Percentiles rank a stretch among this genome's conserved stretches.
phyloP scores from a whole-genome alignment of 2,329 filamentous ascomycete genomes.

The Botrytis fabae region DNA sequence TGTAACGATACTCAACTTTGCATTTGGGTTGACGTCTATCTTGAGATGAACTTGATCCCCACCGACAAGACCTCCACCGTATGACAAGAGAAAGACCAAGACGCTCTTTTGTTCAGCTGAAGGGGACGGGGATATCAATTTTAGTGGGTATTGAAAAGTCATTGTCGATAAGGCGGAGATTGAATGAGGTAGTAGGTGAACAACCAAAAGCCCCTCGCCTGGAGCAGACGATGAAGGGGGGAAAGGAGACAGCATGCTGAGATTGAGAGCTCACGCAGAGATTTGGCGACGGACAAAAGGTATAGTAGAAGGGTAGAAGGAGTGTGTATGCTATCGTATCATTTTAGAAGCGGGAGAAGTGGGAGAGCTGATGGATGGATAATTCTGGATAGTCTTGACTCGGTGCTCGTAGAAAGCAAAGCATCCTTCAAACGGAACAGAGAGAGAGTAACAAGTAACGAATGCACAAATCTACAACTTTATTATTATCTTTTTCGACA shows the following conservation, averaged over 20 bases:
- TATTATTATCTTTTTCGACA: neutral
- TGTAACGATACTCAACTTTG: conserved; percentile 67
- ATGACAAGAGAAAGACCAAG: conserved; percentile 87
- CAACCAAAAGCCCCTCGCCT: conserved; percentile 76
- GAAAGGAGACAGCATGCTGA: conserved; percentile 39
- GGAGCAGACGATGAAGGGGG: conserved; percentile 70
- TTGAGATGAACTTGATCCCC: conserved; percentile 77
- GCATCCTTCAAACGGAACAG: neutral
- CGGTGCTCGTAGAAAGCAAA: neutral
- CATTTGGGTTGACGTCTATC: conserved; percentile 62
- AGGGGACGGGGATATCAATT: conserved; percentile 80
- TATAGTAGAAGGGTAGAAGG: neutral
- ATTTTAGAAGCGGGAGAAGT: neutral
- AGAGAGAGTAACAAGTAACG: neutral
- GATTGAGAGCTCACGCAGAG: neutral
- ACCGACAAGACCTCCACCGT: conserved; percentile 88
- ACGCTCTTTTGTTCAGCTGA: conserved; percentile 65
- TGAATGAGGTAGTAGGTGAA: conserved; percentile 69
- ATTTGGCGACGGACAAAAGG: neutral
- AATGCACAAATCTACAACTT: neutral
- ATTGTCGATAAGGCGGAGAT: conserved; percentile 72
- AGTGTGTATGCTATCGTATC: neutral
- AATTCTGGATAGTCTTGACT: neutral
- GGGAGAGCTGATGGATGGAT: neutral
- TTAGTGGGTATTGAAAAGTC: conserved; percentile 91